phyloP scores from a whole-genome alignment of 495 filamentous ascomycete genomes.

The Aspergillus conjunctus region DNA sequence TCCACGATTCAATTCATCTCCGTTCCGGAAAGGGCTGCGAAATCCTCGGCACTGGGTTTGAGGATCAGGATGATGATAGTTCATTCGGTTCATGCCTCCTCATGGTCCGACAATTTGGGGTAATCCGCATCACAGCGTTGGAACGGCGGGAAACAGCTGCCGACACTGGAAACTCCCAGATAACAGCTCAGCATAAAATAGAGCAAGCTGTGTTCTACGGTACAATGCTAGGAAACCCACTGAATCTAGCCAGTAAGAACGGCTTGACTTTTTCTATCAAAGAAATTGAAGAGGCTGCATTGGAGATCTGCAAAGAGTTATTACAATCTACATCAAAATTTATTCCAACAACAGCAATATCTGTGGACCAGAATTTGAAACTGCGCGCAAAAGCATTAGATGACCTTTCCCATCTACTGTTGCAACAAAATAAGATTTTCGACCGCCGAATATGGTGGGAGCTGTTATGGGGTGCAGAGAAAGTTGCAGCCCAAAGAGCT shows the following conservation, averaged over 20 bases:
- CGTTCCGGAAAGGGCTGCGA: constrained; percentile 60
- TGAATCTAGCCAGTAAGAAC: constrained; percentile 70
- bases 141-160: constrained; percentile 31
- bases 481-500: constrained; percentile 76
- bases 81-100: constrained; percentile 67
- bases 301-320: constrained; percentile 79
- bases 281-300: constrained; percentile 77
- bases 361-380: constrained; percentile 78
- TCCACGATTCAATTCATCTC: constrained; percentile 84
- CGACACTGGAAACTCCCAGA: constrained; percentile 39
- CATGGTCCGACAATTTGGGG: constrained; percentile 76
- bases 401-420: constrained; percentile 69
- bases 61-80: constrained; percentile 37
- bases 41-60: constrained; percentile 48
- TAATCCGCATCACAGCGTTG: constrained; percentile 65
- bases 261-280: constrained; percentile 62
- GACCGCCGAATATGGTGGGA: constrained; percentile 71
- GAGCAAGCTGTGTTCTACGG: constrained; percentile 96
- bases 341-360: constrained; percentile 68
- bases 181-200: constrained; percentile 83
- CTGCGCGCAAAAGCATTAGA: constrained; percentile 68
- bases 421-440: constrained; percentile 55
- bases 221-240: constrained; percentile 71
- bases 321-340: constrained; percentile 72
- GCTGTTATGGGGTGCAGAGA: constrained; percentile 87